These are phyloP conservation scores for Tuber aestivum DNA, from an alignment of 495 filamentous ascomycete species.

Conservation along the genomic window DNA sequence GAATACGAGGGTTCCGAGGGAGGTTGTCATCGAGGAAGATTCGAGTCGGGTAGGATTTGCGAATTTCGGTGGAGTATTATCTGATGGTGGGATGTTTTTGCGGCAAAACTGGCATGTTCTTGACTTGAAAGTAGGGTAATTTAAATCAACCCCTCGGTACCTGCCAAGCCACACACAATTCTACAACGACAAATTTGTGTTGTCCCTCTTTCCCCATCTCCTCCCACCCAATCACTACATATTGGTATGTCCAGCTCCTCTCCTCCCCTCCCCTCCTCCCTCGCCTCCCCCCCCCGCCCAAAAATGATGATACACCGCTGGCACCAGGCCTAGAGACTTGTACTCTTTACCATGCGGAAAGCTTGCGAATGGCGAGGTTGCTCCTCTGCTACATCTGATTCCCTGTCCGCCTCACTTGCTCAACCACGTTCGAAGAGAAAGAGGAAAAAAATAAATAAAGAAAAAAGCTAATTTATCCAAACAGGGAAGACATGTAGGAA, in stretches of 20 bases:
- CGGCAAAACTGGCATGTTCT: neutral
- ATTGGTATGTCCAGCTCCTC: neutral
- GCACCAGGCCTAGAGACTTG: conserved; percentile 44
- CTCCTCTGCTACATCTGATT: conserved; percentile 31
- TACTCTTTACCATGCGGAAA: conserved; percentile 42
- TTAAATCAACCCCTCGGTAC: neutral
- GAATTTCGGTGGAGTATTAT: neutral
- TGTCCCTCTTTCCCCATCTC: neutral
- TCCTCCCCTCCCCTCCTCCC: neutral
- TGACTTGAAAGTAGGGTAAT: neutral
- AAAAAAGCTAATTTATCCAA: neutral
- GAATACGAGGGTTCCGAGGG: conserved; percentile 85
- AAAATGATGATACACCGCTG: conserved; percentile 41
- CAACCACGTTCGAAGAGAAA: neutral
- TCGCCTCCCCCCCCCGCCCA: neutral
- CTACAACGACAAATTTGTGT: neutral
- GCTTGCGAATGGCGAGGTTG: conserved; percentile 36
- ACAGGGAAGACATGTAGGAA: neutral
- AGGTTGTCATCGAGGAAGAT: conserved; percentile 61
- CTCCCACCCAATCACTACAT: neutral
- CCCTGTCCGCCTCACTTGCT: neutral
- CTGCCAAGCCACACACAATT: neutral
- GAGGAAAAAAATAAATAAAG: neutral
- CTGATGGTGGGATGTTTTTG: neutral
- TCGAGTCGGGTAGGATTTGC: neutral